Percentiles rank a stretch among this genome's conserved stretches.
These are phyloP conservation scores for Phalaenopsis hybrid DNA, from an alignment of 116 monocot species.

Conservation along the genomic window DNA sequence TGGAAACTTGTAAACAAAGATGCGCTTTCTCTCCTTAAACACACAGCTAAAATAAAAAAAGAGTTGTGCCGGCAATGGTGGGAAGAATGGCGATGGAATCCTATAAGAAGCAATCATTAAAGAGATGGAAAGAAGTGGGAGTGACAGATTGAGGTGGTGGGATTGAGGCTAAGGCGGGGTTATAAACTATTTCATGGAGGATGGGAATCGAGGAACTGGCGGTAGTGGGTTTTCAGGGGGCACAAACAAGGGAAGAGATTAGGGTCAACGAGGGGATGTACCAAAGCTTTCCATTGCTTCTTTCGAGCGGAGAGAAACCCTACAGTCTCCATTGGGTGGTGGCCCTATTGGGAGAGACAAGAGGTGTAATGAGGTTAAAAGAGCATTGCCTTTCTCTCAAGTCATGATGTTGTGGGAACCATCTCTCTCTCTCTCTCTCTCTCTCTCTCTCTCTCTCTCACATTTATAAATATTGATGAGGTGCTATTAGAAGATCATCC, in stretches of 20 bases:
- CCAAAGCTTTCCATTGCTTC: background rate
- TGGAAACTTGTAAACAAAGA: background rate
- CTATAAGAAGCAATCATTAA: background rate
- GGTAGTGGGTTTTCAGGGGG: conserved; percentile 12
- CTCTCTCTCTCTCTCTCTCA: too few species aligned
- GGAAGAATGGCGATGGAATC: background rate
- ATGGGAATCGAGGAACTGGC: background rate
- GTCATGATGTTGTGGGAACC: background rate
- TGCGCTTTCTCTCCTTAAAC: background rate
- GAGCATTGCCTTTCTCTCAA: background rate
- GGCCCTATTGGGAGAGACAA: background rate
- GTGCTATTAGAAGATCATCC: too few species aligned
- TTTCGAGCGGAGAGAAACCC: background rate
- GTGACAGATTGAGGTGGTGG: background rate
- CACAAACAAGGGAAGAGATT: background rate
- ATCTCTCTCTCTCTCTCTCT: background rate
- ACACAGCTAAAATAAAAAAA: background rate
- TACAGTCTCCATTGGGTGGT: background rate
- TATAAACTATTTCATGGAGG: background rate
- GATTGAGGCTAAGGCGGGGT: background rate
- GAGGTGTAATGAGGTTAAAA: background rate
- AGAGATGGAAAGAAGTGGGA: background rate
- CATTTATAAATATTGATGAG: too few species aligned
- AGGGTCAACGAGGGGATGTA: background rate
- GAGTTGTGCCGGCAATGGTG: background rate